Evolutionary conservation across 306 rosid species (phyloP).

Genomic region (Quercus alba): DNA sequence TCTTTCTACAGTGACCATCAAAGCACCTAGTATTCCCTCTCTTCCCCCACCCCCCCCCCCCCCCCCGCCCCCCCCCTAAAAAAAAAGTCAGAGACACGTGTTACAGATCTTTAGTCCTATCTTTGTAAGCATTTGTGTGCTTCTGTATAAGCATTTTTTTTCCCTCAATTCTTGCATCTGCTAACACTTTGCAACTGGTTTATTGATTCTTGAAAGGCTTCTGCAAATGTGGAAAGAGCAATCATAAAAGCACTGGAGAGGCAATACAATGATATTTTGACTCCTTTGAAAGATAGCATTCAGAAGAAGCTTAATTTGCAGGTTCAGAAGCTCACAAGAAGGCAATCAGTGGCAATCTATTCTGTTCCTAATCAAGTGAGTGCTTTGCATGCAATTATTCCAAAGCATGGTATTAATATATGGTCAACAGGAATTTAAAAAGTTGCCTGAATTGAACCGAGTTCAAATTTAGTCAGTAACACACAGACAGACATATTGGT

Average conservation of each 20-base stretch:
- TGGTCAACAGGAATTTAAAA: neutral
- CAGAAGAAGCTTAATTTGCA: slow-evolving; percentile 92
- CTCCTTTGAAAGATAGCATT: slow-evolving; percentile 91
- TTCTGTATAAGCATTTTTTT: too few species aligned
- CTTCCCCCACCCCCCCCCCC: too few species aligned
- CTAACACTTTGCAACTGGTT: slow-evolving; percentile 9
- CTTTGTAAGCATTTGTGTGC: neutral
- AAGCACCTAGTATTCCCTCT: slow-evolving; percentile 7
- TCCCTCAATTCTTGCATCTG: neutral
- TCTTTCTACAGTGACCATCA: neutral
- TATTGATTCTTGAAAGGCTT: slow-evolving; percentile 50
- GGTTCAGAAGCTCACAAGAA: slow-evolving; percentile 96
- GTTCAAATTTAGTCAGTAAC: neutral
- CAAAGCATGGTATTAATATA: neutral
- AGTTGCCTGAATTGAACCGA: neutral
- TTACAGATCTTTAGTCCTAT: neutral
- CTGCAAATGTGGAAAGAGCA: slow-evolving; percentile 85
- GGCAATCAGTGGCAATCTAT: slow-evolving; percentile 70
- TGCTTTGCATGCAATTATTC: slow-evolving; percentile 8
- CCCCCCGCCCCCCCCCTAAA: fast-evolving
- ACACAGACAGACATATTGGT: neutral
- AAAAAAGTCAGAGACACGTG: too few species aligned
- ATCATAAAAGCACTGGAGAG: slow-evolving; percentile 86
- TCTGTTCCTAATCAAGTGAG: slow-evolving; percentile 81
- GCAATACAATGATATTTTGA: slow-evolving; percentile 82